Conservation (phyloP, 345 rosid genomes). For the Cardamine chenopodiifolia region DNA sequence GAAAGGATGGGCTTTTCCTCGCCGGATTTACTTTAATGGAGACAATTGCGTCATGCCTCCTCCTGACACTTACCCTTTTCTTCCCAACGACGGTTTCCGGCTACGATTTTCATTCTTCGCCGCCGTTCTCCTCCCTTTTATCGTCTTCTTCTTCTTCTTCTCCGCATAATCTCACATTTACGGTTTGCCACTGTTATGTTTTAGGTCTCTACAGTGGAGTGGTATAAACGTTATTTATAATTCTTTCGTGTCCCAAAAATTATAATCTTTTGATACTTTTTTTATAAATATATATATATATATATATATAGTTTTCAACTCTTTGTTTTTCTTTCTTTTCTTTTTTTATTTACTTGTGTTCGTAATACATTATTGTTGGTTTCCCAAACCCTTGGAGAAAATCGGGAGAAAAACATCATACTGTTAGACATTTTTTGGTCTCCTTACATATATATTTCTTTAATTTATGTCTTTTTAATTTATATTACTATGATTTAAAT, state of each 20-base stretch:
- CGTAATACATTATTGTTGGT: not conserved
- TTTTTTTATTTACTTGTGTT: not conserved
- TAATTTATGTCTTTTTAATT: too few species aligned
- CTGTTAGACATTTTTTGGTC: not conserved
- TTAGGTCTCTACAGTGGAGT: constrained; percentile 19
- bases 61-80: constrained; percentile 83
- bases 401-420: not conserved
- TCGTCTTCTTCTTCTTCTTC: constrained; percentile 32
- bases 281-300: not conserved
- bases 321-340: not conserved
- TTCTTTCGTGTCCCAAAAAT: constrained; percentile 21
- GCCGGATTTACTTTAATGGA: constrained; percentile 84
- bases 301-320: constrained; percentile 28
- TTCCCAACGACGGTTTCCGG: constrained; percentile 62
- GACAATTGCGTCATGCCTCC: constrained; percentile 97
- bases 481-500: not conserved
- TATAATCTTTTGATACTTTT: constrained; percentile 12
- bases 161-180: constrained; percentile 12
- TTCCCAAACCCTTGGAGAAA: not conserved
- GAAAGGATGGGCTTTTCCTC: constrained; percentile 96
- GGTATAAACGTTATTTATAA: constrained; percentile 37
- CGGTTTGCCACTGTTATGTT: constrained; percentile 32
- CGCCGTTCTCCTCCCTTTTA: constrained; percentile 31
- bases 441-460: not conserved
- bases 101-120: constrained; percentile 41